A percentile compares a stretch with the other conserved stretches of the same genome.
Conservation (phyloP, 805 yeast genomes). For the Myxozyma melibiosi region DNA sequence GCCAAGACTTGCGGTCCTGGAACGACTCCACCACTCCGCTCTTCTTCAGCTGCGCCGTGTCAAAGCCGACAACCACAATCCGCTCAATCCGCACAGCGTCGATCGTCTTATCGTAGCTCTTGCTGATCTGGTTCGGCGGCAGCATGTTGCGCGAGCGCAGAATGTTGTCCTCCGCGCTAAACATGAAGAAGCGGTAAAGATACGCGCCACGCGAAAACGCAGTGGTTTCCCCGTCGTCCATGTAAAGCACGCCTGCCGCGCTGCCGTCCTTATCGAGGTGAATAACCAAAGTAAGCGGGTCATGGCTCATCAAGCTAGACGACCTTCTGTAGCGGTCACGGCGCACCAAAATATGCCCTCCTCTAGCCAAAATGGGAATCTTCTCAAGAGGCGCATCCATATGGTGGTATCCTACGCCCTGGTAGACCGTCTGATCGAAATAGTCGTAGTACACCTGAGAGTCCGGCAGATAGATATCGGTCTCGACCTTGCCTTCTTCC, state of each 20-base stretch:
- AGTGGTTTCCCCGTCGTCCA: constrained; percentile 84
- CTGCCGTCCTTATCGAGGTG: constrained; percentile 53
- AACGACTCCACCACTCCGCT: constrained; percentile 38
- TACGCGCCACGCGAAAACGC: constrained; percentile 56
- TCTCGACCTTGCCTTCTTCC: constrained; percentile 50
- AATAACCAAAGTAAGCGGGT: constrained; percentile 76
- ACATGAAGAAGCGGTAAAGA: constrained; percentile 47
- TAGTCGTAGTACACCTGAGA: constrained; percentile 45
- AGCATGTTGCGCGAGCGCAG: constrained; percentile 36
- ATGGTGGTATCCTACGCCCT: constrained; percentile 47
- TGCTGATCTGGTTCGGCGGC: constrained; percentile 18
- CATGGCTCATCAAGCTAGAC: constrained; percentile 68
- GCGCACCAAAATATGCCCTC: constrained; percentile 73
- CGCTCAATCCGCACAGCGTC: constrained; percentile 55
- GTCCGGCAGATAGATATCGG: constrained; percentile 55
- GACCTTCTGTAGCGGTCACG: constrained; percentile 81
- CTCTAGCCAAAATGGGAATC: constrained; percentile 72
- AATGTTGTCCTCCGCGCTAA: constrained; percentile 41
- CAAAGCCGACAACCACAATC: constrained; percentile 53
- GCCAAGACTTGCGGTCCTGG: constrained; percentile 48
- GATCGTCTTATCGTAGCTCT: constrained; percentile 35
- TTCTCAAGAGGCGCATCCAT: constrained; percentile 55
- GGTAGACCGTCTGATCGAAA: constrained; percentile 35
- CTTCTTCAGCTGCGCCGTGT: constrained; percentile 20
- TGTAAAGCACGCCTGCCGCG: constrained; percentile 64